A percentile compares a stretch with the other conserved stretches of the same genome.
Conservation (phyloP, 2,329 filamentous ascomycete species). For the Malbranchea zuffiana region DNA sequence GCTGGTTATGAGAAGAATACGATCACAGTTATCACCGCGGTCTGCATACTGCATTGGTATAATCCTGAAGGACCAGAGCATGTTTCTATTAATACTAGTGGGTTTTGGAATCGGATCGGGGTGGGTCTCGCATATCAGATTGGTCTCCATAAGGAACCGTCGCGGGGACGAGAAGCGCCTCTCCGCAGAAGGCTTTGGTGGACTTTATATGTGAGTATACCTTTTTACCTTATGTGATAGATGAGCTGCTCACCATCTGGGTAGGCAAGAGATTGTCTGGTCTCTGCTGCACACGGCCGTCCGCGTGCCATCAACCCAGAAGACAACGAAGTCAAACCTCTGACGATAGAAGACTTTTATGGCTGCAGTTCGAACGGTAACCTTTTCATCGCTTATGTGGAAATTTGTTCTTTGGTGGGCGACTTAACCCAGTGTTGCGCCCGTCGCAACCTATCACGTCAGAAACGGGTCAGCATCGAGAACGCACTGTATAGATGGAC, state of each 20-base stretch:
- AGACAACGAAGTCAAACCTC: slow-evolving; percentile 29
- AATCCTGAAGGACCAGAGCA: slow-evolving; percentile 27
- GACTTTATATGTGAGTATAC: slow-evolving; percentile 31
- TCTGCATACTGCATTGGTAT: slow-evolving; percentile 27
- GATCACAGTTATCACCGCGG: slow-evolving; percentile 23
- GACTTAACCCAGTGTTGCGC: slow-evolving; percentile 21
- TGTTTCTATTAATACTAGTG: slow-evolving; percentile 34
- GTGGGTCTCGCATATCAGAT: slow-evolving; percentile 36
- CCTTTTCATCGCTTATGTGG: slow-evolving; percentile 33
- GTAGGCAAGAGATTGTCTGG: slow-evolving; percentile 31
- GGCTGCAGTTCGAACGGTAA: slow-evolving; percentile 20
- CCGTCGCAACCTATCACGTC: slow-evolving; percentile 20
- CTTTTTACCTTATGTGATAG: neutral
- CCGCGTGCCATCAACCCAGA: slow-evolving; percentile 32
- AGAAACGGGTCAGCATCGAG: slow-evolving; percentile 19
- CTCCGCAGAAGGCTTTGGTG: slow-evolving; percentile 35
- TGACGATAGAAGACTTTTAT: slow-evolving; percentile 28
- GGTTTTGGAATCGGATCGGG: slow-evolving; percentile 36
- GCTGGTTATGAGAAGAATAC: slow-evolving; percentile 26
- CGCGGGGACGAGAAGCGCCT: slow-evolving; percentile 24
- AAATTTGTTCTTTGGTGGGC: slow-evolving; percentile 31
- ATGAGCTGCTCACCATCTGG: neutral
- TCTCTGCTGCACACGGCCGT: slow-evolving; percentile 34
- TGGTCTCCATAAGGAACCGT: slow-evolving; percentile 35
- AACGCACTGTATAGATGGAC: slow-evolving; percentile 28